Conservation (phyloP, 1,284 basidiomycete genomes). For the Tylopilus microsporus region DNA sequence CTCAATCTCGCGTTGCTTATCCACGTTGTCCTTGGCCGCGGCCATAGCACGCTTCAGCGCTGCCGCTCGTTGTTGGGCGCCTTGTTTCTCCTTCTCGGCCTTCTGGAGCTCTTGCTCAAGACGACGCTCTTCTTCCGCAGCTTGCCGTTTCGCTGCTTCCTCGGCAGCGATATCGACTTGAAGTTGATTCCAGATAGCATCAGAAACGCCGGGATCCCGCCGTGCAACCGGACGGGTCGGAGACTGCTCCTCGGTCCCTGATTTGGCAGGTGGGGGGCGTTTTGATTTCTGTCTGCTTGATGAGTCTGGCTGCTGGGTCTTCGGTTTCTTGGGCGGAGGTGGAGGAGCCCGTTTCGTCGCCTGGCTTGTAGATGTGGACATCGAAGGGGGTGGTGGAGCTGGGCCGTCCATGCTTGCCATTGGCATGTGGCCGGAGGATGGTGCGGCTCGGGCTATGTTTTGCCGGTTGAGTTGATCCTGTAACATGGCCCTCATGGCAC, state of each 20-base stretch:
- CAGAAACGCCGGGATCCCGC: constrained; percentile 46
- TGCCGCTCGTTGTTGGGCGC: not conserved
- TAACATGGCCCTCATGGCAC: constrained; percentile 19
- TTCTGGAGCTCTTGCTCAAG: constrained; percentile 16
- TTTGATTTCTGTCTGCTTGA: constrained; percentile 3
- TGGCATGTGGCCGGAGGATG: constrained; percentile 12
- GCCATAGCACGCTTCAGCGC: constrained; percentile 18
- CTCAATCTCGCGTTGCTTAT: constrained; percentile 17
- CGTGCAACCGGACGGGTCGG: not conserved
- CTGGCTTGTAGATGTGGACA: constrained; percentile 26
- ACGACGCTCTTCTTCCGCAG: constrained; percentile 28
- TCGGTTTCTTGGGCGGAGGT: not conserved
- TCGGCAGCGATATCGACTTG: constrained; percentile 36
- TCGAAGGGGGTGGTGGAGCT: constrained; percentile 21
- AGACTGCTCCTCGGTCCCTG: not conserved
- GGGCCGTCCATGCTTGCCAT: constrained; percentile 21
- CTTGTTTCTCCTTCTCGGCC: constrained; percentile 14
- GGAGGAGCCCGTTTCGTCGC: constrained; percentile 14
- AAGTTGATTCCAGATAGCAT: constrained; percentile 44
- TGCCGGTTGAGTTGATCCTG: constrained; percentile 22
- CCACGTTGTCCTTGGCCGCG: constrained; percentile 16
- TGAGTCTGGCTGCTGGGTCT: not conserved
- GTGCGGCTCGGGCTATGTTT: not conserved
- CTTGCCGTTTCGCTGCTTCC: constrained; percentile 21
- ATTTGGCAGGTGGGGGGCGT: not conserved